These are phyloP conservation scores for Penicillium italicum DNA, from an alignment of 2,329 filamentous ascomycete genomes.

Conservation along the genomic window DNA sequence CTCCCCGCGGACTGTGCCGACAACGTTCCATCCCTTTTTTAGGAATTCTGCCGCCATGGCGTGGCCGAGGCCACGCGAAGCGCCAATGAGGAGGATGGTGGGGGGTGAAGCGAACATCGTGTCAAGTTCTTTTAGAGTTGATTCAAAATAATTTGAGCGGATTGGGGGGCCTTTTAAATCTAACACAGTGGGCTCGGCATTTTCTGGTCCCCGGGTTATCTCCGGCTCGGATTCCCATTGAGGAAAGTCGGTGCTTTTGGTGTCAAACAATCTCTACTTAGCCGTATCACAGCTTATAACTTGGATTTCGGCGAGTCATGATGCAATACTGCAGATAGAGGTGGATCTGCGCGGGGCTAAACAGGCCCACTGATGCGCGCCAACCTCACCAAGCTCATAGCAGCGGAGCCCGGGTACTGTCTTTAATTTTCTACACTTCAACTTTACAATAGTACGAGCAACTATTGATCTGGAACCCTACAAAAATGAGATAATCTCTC, in stretches of 20 bases:
- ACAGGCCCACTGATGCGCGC: neutral
- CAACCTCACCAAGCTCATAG: neutral
- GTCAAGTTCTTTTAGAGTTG: neutral
- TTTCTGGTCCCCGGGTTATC: neutral
- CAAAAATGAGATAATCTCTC: too few species aligned
- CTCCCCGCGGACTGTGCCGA: neutral
- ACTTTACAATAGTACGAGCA: too few species aligned
- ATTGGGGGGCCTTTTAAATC: neutral
- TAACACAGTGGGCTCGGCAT: neutral
- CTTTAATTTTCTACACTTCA: too few species aligned
- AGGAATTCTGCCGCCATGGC: neutral
- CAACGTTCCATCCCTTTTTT: constrained; percentile 1
- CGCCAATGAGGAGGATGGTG: neutral
- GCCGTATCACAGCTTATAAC: neutral
- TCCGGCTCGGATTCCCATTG: neutral
- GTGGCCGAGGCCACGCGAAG: neutral
- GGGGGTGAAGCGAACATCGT: neutral
- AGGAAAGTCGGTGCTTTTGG: neutral
- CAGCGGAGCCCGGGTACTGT: neutral
- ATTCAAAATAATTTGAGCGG: neutral
- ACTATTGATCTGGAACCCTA: too few species aligned
- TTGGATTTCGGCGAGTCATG: neutral
- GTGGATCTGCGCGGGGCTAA: neutral
- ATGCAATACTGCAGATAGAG: neutral
- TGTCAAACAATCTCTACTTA: neutral